Conservation (phyloP, 805 yeast genomes). For the Ogataea nonfermentans region DNA sequence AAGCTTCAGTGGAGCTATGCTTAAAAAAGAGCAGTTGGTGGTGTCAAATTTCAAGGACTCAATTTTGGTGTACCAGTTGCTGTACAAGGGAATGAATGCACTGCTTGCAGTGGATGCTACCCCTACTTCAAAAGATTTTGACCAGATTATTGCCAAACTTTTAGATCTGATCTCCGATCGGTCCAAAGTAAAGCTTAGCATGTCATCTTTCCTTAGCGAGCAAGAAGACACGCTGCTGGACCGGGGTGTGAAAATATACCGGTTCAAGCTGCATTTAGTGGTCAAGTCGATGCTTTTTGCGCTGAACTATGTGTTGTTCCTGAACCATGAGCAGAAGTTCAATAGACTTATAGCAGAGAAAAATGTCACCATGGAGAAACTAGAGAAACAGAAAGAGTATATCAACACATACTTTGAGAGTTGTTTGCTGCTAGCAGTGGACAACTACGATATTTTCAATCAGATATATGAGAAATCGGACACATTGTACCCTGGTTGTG, state of each 20-base stretch:
- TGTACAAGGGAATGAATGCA: conserved; percentile 40
- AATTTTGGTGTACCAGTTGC: conserved; percentile 43
- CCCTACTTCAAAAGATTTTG: conserved; percentile 36
- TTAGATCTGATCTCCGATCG: conserved; percentile 31
- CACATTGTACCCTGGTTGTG: conserved; percentile 33
- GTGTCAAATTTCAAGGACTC: conserved; percentile 48
- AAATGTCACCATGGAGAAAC: conserved; percentile 28
- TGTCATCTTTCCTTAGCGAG: conserved; percentile 24
- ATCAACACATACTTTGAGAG: conserved; percentile 36
- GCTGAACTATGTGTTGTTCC: conserved; percentile 45
- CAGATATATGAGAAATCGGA: conserved; percentile 32
- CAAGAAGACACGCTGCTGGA: conserved; percentile 19
- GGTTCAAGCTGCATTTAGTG: conserved; percentile 33
- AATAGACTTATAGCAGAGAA: conserved; percentile 32
- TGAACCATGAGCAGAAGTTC: conserved; percentile 39
- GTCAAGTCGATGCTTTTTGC: conserved; percentile 49
- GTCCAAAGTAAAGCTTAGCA: conserved; percentile 28
- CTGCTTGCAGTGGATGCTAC: conserved; percentile 34
- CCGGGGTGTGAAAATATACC: conserved; percentile 28
- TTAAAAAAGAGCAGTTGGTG: conserved; percentile 43
- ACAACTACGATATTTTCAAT: conserved; percentile 37
- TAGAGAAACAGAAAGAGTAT: conserved; percentile 32
- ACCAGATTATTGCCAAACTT: conserved; percentile 29
- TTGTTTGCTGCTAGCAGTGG: conserved; percentile 36
- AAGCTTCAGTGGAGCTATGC: conserved; percentile 31